Percentiles rank a stretch among this genome's conserved stretches.
Evolutionary conservation across 805 yeast genomes (phyloP).

Genomic region (Lipomyces orientalis): DNA sequence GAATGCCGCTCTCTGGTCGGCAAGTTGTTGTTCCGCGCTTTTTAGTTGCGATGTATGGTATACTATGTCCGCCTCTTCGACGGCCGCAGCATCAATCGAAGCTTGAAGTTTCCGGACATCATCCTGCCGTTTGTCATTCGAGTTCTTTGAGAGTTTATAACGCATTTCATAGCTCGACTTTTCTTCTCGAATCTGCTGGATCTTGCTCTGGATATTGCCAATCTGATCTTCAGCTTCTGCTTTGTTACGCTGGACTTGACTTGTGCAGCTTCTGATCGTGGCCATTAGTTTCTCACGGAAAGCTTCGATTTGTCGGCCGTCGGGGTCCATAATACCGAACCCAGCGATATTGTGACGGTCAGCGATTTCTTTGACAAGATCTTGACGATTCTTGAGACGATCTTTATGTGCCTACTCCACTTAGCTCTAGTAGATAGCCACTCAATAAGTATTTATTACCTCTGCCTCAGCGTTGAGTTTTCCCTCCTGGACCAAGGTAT

Average conservation of each 20-base stretch:
- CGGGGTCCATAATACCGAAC: slow-evolving; percentile 16
- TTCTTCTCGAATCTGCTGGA: slow-evolving; percentile 41
- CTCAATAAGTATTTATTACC: neutral
- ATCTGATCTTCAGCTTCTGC: slow-evolving; percentile 44
- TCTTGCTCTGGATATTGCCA: slow-evolving; percentile 35
- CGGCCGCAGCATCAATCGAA: slow-evolving; percentile 49
- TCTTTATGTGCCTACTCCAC: slow-evolving; percentile 21
- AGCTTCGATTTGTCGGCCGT: slow-evolving; percentile 21
- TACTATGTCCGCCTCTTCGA: slow-evolving; percentile 56
- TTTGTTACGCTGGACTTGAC: slow-evolving; percentile 25
- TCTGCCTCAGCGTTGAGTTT: slow-evolving; percentile 54
- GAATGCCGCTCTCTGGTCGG: slow-evolving; percentile 18
- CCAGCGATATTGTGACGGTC: slow-evolving; percentile 26
- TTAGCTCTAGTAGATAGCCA: neutral
- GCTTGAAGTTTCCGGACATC: slow-evolving; percentile 50
- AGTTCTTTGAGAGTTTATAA: slow-evolving; percentile 15
- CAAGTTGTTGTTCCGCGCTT: slow-evolving; percentile 51
- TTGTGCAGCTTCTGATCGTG: slow-evolving; percentile 10
- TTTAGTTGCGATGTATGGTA: slow-evolving; percentile 47
- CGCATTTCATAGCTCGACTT: slow-evolving; percentile 40
- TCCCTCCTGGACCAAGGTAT: slow-evolving; percentile 59
- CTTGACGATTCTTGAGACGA: slow-evolving; percentile 26
- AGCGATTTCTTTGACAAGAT: slow-evolving; percentile 22
- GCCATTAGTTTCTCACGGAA: slow-evolving; percentile 18
- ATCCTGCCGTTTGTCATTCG: slow-evolving; percentile 33